A percentile compares a stretch with the other conserved stretches of the same genome.
Conservation (phyloP, 2,329 filamentous ascomycete genomes). For the Aschersonia sp. region DNA sequence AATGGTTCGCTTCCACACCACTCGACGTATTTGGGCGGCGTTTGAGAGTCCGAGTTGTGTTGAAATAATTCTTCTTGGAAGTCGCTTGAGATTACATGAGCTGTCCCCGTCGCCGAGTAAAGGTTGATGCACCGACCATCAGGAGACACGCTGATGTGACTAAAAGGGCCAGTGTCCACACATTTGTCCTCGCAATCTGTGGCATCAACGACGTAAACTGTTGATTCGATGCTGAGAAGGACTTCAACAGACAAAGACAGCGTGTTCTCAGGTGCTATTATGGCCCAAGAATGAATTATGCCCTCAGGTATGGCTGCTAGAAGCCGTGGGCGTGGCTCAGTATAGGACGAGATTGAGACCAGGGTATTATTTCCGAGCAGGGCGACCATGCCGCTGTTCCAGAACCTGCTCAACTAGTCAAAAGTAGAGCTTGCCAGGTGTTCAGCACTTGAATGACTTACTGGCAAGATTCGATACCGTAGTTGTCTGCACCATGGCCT, state of each 20-base stretch:
- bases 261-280: slow-evolving; percentile 78
- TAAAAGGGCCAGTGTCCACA: slow-evolving; percentile 84
- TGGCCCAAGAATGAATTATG: slow-evolving; percentile 72
- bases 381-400: slow-evolving; percentile 82
- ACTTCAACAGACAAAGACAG: slow-evolving; percentile 90
- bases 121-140: slow-evolving; percentile 80
- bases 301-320: slow-evolving; percentile 67
- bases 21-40: slow-evolving; percentile 72
- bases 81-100: slow-evolving; percentile 89
- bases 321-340: slow-evolving; percentile 76
- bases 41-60: slow-evolving; percentile 77
- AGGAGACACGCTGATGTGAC: slow-evolving; percentile 79
- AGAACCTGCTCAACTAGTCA: slow-evolving; percentile 41
- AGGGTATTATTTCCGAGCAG: slow-evolving; percentile 79
- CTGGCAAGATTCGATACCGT: slow-evolving; percentile 74
- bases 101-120: slow-evolving; percentile 70
- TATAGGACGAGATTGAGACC: slow-evolving; percentile 75
- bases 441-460: slow-evolving; percentile 9
- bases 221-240: slow-evolving; percentile 69
- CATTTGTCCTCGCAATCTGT: slow-evolving; percentile 84
- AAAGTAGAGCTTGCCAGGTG: background rate
- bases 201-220: slow-evolving; percentile 75
- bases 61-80: slow-evolving; percentile 88
- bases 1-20: slow-evolving; percentile 97
- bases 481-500: slow-evolving; percentile 77